Percentiles rank a stretch among this genome's conserved stretches.
These are phyloP conservation scores for Mediolabrus comicus DNA, from an alignment of 108 stramenopile species.

Conservation along the genomic window DNA sequence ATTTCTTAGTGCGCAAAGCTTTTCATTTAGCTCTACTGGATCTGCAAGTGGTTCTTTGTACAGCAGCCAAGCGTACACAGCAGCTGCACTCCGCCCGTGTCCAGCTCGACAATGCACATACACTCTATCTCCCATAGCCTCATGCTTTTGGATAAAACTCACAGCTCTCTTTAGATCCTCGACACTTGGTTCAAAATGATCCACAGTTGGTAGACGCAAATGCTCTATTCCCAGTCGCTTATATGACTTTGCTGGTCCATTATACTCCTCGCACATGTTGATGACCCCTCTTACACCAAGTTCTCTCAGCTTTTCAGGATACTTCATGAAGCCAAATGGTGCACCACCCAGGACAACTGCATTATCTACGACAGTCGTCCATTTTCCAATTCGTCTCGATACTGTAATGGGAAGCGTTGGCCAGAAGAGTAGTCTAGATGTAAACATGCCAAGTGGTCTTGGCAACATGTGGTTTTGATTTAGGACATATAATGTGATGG, in stretches of 20 bases:
- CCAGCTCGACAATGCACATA: slow-evolving; percentile 90
- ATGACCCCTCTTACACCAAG: slow-evolving; percentile 71
- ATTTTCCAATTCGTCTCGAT: slow-evolving; percentile 64
- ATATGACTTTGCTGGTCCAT: slow-evolving; percentile 65
- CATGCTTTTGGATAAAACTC: slow-evolving; percentile 65
- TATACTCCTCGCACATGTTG: slow-evolving; percentile 85
- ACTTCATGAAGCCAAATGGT: slow-evolving; percentile 64
- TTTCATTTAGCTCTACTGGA: slow-evolving; percentile 61
- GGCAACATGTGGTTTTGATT: slow-evolving; percentile 81
- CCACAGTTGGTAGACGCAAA: slow-evolving; percentile 72
- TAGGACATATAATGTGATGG: slow-evolving; percentile 71
- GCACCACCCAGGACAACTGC: slow-evolving; percentile 82
- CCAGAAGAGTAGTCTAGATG: slow-evolving; percentile 72
- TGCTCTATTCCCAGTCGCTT: slow-evolving; percentile 68
- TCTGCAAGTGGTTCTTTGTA: slow-evolving; percentile 53
- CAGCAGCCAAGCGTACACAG: slow-evolving; percentile 78
- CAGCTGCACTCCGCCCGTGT: slow-evolving; percentile 82
- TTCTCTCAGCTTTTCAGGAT: slow-evolving; percentile 60
- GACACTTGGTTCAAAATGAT: slow-evolving; percentile 84
- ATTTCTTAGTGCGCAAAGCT: slow-evolving; percentile 63
- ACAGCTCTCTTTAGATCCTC: slow-evolving; percentile 73
- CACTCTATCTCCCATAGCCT: slow-evolving; percentile 53
- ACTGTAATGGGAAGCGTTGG: slow-evolving; percentile 83
- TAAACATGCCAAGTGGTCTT: slow-evolving; percentile 55
- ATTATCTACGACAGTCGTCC: slow-evolving; percentile 74